These are phyloP conservation scores for Ulvella scutata DNA, from an alignment of 139 green algal species.

Conservation along the genomic window DNA sequence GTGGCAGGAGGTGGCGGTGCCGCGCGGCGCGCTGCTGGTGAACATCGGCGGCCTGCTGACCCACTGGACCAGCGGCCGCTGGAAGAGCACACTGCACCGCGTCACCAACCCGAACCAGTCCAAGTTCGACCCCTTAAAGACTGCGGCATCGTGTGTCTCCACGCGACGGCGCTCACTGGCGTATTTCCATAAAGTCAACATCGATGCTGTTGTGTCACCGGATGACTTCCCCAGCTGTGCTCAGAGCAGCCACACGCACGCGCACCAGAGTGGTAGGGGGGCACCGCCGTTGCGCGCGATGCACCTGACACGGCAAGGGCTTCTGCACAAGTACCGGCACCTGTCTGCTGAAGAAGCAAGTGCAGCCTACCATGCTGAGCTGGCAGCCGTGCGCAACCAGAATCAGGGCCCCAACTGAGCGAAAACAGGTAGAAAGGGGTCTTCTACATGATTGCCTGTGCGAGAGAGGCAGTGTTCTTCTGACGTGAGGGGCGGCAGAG, in stretches of 20 bases:
- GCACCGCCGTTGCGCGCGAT: background rate
- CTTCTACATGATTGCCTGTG: too few relatives aligned
- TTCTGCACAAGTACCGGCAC: slow-evolving; percentile 18
- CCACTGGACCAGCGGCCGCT: slow-evolving; percentile 11
- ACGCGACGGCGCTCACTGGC: slow-evolving; percentile 9
- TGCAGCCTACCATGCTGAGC: slow-evolving; percentile 3
- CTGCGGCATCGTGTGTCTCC: background rate
- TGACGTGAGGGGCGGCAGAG: too few relatives aligned
- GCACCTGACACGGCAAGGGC: slow-evolving; percentile 11
- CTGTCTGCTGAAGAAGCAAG: slow-evolving; percentile 11
- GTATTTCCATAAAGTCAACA: slow-evolving; percentile 15
- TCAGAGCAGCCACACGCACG: too few relatives aligned
- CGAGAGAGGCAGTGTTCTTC: too few relatives aligned
- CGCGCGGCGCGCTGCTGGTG: slow-evolving; percentile 13
- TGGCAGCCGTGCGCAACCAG: background rate
- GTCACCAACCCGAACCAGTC: slow-evolving; percentile 11
- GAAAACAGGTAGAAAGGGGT: too few relatives aligned
- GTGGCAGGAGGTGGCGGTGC: slow-evolving; percentile 16
- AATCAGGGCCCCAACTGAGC: too few relatives aligned
- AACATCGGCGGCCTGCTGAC: slow-evolving; percentile 16
- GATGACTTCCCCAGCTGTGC: slow-evolving; percentile 11
- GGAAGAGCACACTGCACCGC: slow-evolving; percentile 14
- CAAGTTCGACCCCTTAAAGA: background rate
- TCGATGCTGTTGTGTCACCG: slow-evolving; percentile 6
- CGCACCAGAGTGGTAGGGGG: background rate